Conservation (phyloP, 1,139 yeast species). For the Debaryomyces robertsiae region DNA sequence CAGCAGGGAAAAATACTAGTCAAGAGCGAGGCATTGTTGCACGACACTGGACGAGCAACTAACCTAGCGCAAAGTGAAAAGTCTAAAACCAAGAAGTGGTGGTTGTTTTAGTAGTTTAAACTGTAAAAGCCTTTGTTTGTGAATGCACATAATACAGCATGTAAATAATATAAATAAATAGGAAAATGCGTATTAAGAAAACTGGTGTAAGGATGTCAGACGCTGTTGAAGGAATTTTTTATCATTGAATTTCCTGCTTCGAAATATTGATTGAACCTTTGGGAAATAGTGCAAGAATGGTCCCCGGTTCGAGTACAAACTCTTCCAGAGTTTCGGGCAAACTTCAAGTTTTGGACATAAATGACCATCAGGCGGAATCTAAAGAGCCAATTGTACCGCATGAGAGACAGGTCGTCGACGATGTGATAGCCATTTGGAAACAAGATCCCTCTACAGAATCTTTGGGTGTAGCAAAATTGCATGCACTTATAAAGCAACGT, state of each 20-base stretch:
- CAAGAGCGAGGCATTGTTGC: slow-evolving; percentile 37
- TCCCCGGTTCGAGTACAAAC: slow-evolving; percentile 1
- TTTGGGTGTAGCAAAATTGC: slow-evolving; percentile 57
- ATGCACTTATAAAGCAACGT: slow-evolving; percentile 48
- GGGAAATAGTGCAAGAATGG: neutral
- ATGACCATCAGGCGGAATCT: slow-evolving; percentile 28
- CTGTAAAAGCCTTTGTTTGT: too few relatives aligned
- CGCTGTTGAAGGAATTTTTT: too few relatives aligned
- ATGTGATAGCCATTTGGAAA: slow-evolving; percentile 66
- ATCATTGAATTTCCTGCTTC: too few relatives aligned
- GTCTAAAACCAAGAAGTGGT: slow-evolving; percentile 4
- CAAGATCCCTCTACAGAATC: slow-evolving; percentile 65
- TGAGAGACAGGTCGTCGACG: slow-evolving; percentile 64
- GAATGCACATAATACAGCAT: too few relatives aligned
- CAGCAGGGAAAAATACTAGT: slow-evolving; percentile 41
- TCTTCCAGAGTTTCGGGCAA: slow-evolving; percentile 15
- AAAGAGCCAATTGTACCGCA: slow-evolving; percentile 52
- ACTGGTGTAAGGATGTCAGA: too few relatives aligned
- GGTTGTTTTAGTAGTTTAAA: neutral
- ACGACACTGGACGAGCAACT: slow-evolving; percentile 43
- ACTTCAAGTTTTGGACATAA: slow-evolving; percentile 36
- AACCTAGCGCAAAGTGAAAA: slow-evolving; percentile 1
- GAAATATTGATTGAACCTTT: too few relatives aligned
- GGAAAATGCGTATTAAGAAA: too few relatives aligned
- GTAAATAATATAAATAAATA: too few relatives aligned